phyloP scores from a whole-genome alignment of 2,329 filamentous ascomycete genomes.

The Botryotinia calthae region DNA sequence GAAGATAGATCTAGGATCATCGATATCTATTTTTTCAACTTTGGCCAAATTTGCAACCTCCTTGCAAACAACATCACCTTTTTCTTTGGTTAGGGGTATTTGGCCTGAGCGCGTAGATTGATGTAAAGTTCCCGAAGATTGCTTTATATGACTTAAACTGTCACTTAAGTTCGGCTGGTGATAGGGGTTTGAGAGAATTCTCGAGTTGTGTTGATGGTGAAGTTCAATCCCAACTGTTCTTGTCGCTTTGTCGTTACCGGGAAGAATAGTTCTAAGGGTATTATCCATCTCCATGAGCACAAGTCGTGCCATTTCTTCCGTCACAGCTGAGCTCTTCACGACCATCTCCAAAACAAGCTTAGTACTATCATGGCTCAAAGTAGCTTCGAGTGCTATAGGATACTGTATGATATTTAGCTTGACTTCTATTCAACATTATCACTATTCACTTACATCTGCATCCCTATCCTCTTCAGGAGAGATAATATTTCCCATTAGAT shows the following conservation, averaged over 20 bases:
- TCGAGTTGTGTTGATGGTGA: neutral
- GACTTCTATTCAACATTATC: neutral
- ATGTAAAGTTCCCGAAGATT: neutral
- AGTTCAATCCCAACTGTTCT: neutral
- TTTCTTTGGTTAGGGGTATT: slow-evolving; percentile 50
- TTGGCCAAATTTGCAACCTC: slow-evolving; percentile 64
- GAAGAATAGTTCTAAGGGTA: slow-evolving; percentile 22
- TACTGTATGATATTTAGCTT: slow-evolving; percentile 35
- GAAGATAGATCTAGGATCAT: slow-evolving; percentile 64
- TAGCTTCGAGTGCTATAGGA: slow-evolving; percentile 73
- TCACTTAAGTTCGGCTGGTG: neutral
- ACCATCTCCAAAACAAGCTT: slow-evolving; percentile 58
- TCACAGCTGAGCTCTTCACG: slow-evolving; percentile 49
- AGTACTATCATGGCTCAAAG: slow-evolving; percentile 47
- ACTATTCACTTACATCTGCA: slow-evolving; percentile 40
- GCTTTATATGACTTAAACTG: too few relatives aligned
- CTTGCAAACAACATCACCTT: slow-evolving; percentile 46
- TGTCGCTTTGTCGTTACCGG: neutral
- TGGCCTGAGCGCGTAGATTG: slow-evolving; percentile 44
- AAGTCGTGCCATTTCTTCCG: slow-evolving; percentile 38
- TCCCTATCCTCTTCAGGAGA: slow-evolving; percentile 48
- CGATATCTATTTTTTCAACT: slow-evolving; percentile 50
- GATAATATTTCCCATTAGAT: slow-evolving; percentile 53
- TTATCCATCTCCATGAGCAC: slow-evolving; percentile 46
- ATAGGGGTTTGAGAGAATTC: neutral